These are phyloP conservation scores for Ensete ventricosum DNA, from an alignment of 176 grass and related monocot species.

Conservation along the genomic window DNA sequence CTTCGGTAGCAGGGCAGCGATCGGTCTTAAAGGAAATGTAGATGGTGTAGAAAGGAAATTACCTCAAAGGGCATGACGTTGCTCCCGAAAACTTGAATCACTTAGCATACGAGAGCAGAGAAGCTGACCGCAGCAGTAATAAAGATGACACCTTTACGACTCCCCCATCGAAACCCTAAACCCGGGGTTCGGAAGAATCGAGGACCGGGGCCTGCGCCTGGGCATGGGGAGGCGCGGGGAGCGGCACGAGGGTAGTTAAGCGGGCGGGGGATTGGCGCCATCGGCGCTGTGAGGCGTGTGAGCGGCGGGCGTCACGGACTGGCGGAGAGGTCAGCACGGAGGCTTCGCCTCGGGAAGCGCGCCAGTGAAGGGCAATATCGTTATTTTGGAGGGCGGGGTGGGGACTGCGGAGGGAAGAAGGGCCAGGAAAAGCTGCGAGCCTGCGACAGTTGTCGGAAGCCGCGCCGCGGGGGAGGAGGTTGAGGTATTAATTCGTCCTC, in stretches of 20 bases:
- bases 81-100: not conserved
- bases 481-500: not conserved
- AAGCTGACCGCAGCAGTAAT: not conserved
- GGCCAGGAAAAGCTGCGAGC: not conserved
- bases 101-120: not conserved
- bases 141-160: not conserved
- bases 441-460: not conserved
- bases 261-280: not conserved
- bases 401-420: not conserved
- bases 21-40: no score
- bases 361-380: not conserved
- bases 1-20: no score
- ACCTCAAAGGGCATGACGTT: no score
- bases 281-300: conserved; percentile 21
- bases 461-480: not conserved
- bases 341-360: not conserved
- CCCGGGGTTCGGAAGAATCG: conserved; percentile 12
- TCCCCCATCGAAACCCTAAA: not conserved
- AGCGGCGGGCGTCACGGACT: not conserved
- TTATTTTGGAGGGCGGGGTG: not conserved
- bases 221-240: not conserved
- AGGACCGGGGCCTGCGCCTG: not conserved
- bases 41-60: no score
- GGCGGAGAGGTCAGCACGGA: rapidly evolving
- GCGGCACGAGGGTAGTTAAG: conserved; percentile 22